Conservation (phyloP, 306 rosid species). For the Ochetophila trinervis region DNA sequence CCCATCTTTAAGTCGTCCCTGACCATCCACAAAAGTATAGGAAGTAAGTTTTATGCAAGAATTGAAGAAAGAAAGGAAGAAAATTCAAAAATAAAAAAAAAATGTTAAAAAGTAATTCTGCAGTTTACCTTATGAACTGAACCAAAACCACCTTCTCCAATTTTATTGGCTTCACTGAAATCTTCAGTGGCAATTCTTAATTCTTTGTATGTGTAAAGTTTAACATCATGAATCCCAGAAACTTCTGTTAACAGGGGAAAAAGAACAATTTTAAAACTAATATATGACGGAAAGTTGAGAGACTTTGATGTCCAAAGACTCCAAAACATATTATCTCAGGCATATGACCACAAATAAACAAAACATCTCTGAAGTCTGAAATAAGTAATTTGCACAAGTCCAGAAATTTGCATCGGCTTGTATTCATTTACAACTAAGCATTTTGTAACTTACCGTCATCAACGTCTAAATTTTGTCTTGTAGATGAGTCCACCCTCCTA, state of each 20-base stretch:
- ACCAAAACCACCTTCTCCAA: constrained; percentile 99
- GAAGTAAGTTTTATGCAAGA: constrained; percentile 16
- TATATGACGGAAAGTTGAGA: not conserved
- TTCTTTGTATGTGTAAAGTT: constrained; percentile 58
- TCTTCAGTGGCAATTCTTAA: constrained; percentile 64
- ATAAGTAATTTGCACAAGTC: not conserved
- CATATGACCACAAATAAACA: constrained; percentile 3
- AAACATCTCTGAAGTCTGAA: not conserved
- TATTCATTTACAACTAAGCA: not conserved
- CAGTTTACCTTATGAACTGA: constrained; percentile 81
- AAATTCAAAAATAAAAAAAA: constrained; percentile 16
- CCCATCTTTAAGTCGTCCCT: constrained; percentile 87
- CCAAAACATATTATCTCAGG: not conserved
- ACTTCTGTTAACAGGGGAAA: constrained; percentile 39
- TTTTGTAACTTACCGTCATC: constrained; percentile 50
- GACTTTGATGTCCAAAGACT: not conserved
- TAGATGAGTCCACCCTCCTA: constrained; percentile 33
- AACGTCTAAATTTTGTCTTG: constrained; percentile 22
- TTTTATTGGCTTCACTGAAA: constrained; percentile 67
- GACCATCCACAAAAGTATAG: constrained; percentile 28
- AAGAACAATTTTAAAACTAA: constrained; percentile 17
- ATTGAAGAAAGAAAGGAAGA: constrained; percentile 11
- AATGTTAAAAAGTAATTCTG: constrained; percentile 6
- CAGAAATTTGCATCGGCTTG: not conserved
- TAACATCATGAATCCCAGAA: constrained; percentile 65